Evolutionary conservation across 2,329 filamentous ascomycete species (phyloP), one percentile per base, ranked within the genome.

Genomic region (Ophiostoma montium): DNA sequence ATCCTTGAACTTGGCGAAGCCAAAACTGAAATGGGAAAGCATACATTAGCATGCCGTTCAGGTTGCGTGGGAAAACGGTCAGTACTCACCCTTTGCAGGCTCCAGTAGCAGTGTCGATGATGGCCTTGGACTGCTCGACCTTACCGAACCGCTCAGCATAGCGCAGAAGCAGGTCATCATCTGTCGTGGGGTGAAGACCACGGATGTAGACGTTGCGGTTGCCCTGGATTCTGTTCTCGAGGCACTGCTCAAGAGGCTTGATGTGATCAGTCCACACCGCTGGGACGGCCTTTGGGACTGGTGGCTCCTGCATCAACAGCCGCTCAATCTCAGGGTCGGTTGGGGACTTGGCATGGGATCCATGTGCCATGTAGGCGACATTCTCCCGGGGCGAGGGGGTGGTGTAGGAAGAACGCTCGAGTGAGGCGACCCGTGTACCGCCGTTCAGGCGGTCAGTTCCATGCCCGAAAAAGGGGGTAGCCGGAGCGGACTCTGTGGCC

Each of bases 191-290:
- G 55, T 94, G 85, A 54, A 98, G 82, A 16, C 94, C 94, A 53
- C 92, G 86, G 55, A 98, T 95, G 70, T 98, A 98, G 56, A 98
- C 90, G 60, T 98, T 98, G 55, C 88, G 92, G 62, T 96, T 95
- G 41, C 89, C 89, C 44, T 85, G 70, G 51, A 82, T 92, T 52
- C 88, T 84, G 60, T 96, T 96, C 67, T 95, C 86, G 45, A 98
- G 73, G 61, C 89, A 94, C 65, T 95, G 89, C 55, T 95, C 90
- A 27, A 96, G 77, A 38, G 85, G 89, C 73, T 95, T 86, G 69
- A 86, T 79, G 59, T 84, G 85, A 50, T 90, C 89, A 21, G 84
- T 88, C 61, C 86, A 89, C 56, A 88, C 82, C 7, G 92, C 90
- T 15, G 90, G 90, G 42, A 98, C 89, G 46, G 92, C 90, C 54